A percentile compares a stretch with the other conserved stretches of the same genome.
These are phyloP conservation scores for Fusarium oligoseptatum DNA, from an alignment of 2,329 filamentous ascomycete genomes.

Conservation along the genomic window DNA sequence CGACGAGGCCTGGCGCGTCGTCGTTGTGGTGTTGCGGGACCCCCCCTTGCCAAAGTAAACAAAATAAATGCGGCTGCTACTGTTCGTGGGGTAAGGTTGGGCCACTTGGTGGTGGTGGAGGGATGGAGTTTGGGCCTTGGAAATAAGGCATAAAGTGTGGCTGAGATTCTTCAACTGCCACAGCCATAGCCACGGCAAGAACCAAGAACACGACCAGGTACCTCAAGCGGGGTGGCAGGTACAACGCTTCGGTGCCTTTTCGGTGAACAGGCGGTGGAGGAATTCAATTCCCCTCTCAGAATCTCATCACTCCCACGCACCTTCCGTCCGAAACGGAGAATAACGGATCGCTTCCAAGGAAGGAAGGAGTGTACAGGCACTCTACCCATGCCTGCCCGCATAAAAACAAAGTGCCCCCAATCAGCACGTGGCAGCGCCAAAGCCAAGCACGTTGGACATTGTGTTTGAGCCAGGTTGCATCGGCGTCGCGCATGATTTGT, in stretches of 20 bases:
- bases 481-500: not conserved
- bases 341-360: conserved; percentile 24
- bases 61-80: conserved; percentile 45
- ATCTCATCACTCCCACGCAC: conserved; percentile 1
- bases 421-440: conserved; percentile 30
- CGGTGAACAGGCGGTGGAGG: not conserved
- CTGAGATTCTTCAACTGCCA: conserved; percentile 7
- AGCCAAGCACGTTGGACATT: conserved; percentile 30
- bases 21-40: conserved; percentile 44
- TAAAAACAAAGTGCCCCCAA: conserved; percentile 10
- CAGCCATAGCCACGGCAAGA: not conserved
- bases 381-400: conserved; percentile 14
- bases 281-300: not conserved
- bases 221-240: not conserved
- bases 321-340: conserved; percentile 33
- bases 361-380: conserved; percentile 9
- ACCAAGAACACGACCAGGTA: not conserved
- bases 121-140: conserved; percentile 25
- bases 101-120: not conserved
- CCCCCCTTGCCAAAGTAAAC: conserved; percentile 47
- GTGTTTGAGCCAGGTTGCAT: conserved; percentile 26
- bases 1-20: conserved; percentile 45
- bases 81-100: conserved; percentile 33
- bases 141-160: conserved; percentile 34
- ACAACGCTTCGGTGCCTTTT: not conserved